These are phyloP conservation scores for Trichoderma afroharzianum DNA, from an alignment of 2,329 filamentous ascomycete species.

Conservation along the genomic window DNA sequence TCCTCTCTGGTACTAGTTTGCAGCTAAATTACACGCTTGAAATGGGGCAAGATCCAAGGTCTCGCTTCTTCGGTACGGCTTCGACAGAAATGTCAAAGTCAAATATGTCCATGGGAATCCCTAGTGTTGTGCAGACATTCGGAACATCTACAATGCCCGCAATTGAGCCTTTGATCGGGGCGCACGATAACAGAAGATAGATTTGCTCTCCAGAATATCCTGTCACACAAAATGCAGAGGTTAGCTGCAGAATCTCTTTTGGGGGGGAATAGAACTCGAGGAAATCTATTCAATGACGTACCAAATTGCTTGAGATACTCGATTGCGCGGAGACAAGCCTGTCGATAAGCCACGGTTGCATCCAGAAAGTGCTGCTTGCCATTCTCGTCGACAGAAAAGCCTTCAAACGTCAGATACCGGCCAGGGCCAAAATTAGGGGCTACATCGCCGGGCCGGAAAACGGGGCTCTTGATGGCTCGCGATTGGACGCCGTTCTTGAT, in stretches of 20 bases:
- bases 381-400: constrained; percentile 82
- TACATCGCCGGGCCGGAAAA: constrained; percentile 82
- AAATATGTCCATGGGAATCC: constrained; percentile 89
- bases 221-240: background rate
- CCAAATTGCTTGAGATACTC: constrained; percentile 37
- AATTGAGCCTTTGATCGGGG: constrained; percentile 82
- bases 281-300: background rate
- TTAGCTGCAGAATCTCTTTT: background rate
- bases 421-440: constrained; percentile 85
- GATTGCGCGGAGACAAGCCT: constrained; percentile 62
- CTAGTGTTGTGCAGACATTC: constrained; percentile 85
- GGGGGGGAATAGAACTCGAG: background rate
- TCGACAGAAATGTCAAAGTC: constrained; percentile 75
- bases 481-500: constrained; percentile 76
- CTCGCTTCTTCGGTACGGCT: constrained; percentile 22
- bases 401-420: constrained; percentile 53
- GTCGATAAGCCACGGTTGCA: constrained; percentile 79
- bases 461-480: constrained; percentile 74
- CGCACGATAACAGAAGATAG: constrained; percentile 80
- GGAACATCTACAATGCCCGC: constrained; percentile 89
- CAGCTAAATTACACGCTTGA: constrained; percentile 6
- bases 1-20: background rate
- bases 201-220: constrained; percentile 73
- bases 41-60: constrained; percentile 24
- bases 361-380: constrained; percentile 90